phyloP scores from a whole-genome alignment of 331 rosid species.

The Malus hybrid region DNA sequence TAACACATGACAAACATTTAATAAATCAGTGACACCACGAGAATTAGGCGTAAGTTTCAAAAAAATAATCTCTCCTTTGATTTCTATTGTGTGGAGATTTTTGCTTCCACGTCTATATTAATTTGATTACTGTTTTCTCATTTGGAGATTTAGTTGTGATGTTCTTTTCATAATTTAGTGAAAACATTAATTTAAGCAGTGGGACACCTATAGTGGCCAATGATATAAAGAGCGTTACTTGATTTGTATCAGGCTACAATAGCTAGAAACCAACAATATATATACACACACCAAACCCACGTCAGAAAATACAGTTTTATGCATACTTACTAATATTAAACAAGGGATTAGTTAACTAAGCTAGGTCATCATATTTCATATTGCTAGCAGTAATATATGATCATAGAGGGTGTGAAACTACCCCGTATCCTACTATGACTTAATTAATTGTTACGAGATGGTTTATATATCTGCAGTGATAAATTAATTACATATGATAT shows the following conservation, averaged over 20 bases:
- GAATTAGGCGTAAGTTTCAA: too few relatives aligned
- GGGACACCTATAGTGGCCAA: slow-evolving; percentile 7
- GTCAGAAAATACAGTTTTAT: background rate
- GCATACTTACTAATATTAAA: background rate
- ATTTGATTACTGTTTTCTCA: background rate
- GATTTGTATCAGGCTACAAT: background rate
- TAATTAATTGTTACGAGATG: too few relatives aligned
- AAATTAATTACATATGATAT: too few relatives aligned
- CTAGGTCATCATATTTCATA: background rate
- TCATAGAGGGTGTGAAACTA: too few relatives aligned
- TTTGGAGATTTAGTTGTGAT: slow-evolving; percentile 8
- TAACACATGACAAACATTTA: too few relatives aligned
- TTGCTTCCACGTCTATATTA: background rate
- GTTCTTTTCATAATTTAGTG: slow-evolving; percentile 5
- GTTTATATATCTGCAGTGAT: too few relatives aligned
- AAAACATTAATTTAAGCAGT: background rate
- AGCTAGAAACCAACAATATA: background rate
- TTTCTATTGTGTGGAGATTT: background rate
- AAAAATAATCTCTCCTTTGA: too few relatives aligned
- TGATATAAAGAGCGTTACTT: background rate
- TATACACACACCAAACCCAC: background rate
- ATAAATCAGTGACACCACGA: too few relatives aligned
- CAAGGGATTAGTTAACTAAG: background rate
- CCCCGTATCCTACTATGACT: too few relatives aligned
- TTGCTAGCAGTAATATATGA: too few relatives aligned